phyloP scores from a whole-genome alignment of 1,284 basidiomycete species.

The Rhodotorula sp. region DNA sequence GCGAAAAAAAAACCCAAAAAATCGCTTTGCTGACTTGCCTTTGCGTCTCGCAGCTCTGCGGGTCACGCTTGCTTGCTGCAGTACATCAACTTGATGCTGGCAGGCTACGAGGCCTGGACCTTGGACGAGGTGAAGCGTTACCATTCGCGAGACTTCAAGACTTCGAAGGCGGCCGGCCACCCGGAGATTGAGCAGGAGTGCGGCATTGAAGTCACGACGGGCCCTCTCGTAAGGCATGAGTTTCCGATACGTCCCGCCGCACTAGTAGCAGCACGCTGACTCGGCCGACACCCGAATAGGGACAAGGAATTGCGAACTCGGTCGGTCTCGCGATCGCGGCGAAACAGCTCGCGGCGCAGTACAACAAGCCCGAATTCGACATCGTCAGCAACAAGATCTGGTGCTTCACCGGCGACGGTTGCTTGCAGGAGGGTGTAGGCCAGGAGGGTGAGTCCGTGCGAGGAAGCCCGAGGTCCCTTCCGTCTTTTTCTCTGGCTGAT shows the following conservation, averaged over 20 bases:
- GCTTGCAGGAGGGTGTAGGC: slow-evolving; percentile 92
- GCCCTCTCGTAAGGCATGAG: slow-evolving; percentile 63
- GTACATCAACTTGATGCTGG: slow-evolving; percentile 76
- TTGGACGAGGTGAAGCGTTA: slow-evolving; percentile 57
- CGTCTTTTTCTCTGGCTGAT: neutral
- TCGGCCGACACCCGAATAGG: neutral
- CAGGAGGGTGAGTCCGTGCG: slow-evolving; percentile 66
- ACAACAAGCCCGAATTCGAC: slow-evolving; percentile 81
- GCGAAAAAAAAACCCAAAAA: too few relatives aligned
- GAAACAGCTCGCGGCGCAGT: slow-evolving; percentile 80
- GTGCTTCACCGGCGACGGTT: slow-evolving; percentile 86
- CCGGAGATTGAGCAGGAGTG: slow-evolving; percentile 77
- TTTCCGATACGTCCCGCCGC: neutral
- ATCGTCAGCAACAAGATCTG: slow-evolving; percentile 82
- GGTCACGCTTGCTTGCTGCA: slow-evolving; percentile 61
- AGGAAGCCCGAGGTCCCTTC: slow-evolving; percentile 5
- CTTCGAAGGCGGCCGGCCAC: slow-evolving; percentile 60
- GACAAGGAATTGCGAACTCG: slow-evolving; percentile 87
- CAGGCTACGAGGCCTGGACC: slow-evolving; percentile 77
- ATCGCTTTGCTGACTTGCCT: neutral
- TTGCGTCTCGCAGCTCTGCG: slow-evolving; percentile 56
- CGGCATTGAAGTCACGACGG: slow-evolving; percentile 93
- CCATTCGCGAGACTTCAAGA: slow-evolving; percentile 75
- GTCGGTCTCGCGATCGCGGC: slow-evolving; percentile 92
- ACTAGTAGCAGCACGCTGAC: too few relatives aligned